Percentiles rank a stretch among this genome's conserved stretches.
Evolutionary conservation across 2,329 filamentous ascomycete genomes (phyloP).

Genomic region (Knufia petricola): DNA sequence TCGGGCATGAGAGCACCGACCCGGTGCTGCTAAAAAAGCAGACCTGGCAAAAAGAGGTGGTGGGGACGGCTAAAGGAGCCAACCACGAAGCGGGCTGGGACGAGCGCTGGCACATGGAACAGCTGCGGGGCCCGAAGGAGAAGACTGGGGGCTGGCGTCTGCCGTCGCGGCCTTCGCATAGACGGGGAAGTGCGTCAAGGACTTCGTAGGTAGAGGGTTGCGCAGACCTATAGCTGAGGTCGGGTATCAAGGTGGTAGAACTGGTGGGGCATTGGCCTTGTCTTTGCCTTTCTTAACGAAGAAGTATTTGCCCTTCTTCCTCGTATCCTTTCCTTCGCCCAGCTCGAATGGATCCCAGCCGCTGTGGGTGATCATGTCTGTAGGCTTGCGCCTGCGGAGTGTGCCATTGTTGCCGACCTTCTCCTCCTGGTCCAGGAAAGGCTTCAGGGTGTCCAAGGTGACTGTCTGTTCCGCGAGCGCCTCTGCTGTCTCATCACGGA

Average conservation of each 20-base stretch:
- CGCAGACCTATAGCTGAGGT: neutral
- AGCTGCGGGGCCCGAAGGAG: neutral
- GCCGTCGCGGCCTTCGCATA: neutral
- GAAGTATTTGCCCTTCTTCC: slow-evolving; percentile 64
- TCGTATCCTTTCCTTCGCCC: slow-evolving; percentile 52
- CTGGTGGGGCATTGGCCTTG: slow-evolving; percentile 1
- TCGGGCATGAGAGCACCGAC: slow-evolving; percentile 21
- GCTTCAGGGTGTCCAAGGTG: slow-evolving; percentile 29
- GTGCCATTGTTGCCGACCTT: slow-evolving; percentile 35
- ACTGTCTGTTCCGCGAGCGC: slow-evolving; percentile 32
- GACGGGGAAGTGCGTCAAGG: neutral
- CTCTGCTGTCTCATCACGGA: slow-evolving; percentile 59
- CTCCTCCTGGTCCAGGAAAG: slow-evolving; percentile 32
- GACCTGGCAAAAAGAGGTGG: neutral
- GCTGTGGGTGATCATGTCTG: slow-evolving; percentile 43
- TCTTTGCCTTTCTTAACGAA: slow-evolving; percentile 49
- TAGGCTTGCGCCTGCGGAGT: slow-evolving; percentile 39
- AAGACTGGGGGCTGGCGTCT: neutral
- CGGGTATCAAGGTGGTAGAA: neutral
- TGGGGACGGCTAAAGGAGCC: neutral
- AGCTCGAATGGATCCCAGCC: slow-evolving; percentile 62
- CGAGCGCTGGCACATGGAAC: slow-evolving; percentile 15
- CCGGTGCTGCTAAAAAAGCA: slow-evolving; percentile 21
- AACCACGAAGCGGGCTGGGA: slow-evolving; percentile 14
- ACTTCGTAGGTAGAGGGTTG: neutral